Evolutionary conservation across 2,329 filamentous ascomycete species (phyloP).

Genomic region (Pyrenophora seminiperda): DNA sequence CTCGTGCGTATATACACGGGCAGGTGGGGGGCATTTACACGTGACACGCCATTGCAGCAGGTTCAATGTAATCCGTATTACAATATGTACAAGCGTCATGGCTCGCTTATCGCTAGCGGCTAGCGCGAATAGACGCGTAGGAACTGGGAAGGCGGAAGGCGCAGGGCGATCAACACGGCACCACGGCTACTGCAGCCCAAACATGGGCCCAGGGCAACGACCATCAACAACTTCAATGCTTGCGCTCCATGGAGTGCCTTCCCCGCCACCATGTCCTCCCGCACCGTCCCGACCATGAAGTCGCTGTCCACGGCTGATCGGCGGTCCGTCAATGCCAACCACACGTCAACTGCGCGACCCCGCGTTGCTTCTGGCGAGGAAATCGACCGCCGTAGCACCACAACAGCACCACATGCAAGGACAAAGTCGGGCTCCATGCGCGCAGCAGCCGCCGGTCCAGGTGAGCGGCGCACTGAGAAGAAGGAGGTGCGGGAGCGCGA

Average conservation of each 20-base stretch:
- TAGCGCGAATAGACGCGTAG: slow-evolving; percentile 23
- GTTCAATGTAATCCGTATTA: no score
- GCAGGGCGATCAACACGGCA: no score
- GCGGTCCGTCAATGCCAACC: slow-evolving; percentile 39
- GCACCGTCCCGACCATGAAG: slow-evolving; percentile 39
- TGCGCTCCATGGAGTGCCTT: slow-evolving; percentile 34
- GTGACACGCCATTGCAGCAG: no score
- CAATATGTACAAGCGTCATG: no score
- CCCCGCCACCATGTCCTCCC: slow-evolving; percentile 40
- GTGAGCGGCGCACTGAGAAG: slow-evolving; percentile 45
- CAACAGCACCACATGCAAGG: slow-evolving; percentile 35
- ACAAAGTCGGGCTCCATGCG: slow-evolving; percentile 35
- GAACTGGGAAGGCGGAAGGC: neutral
- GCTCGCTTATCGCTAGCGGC: slow-evolving; percentile 9
- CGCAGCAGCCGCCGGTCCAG: slow-evolving; percentile 17
- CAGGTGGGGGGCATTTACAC: no score
- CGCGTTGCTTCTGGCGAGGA: slow-evolving; percentile 46
- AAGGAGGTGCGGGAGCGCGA: slow-evolving; percentile 46
- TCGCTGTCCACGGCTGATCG: slow-evolving; percentile 39
- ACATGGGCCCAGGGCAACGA: slow-evolving; percentile 22
- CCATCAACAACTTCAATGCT: slow-evolving; percentile 22
- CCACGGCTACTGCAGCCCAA: slow-evolving; percentile 27
- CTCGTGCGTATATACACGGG: no score
- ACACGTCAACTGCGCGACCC: slow-evolving; percentile 43
- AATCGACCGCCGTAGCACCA: slow-evolving; percentile 31